phyloP scores from a whole-genome alignment of 2,329 filamentous ascomycete species.

The Aspergillus transmontanensis region DNA sequence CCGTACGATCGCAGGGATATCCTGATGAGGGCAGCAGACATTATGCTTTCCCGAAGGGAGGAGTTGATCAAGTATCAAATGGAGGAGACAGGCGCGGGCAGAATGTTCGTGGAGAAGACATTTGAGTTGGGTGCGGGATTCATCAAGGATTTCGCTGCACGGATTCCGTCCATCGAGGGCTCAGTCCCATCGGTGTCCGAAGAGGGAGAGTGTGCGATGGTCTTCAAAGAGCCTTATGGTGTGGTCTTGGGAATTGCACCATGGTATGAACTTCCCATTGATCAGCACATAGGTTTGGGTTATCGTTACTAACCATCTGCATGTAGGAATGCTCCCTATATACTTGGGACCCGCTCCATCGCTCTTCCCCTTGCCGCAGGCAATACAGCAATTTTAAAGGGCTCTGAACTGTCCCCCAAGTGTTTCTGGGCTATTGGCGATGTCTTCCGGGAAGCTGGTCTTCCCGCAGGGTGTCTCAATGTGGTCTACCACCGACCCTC shows the following conservation, averaged over 20 bases:
- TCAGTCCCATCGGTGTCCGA: conserved; percentile 51
- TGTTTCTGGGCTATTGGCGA: conserved; percentile 64
- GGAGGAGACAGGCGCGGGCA: conserved; percentile 57
- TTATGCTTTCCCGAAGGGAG: conserved; percentile 56
- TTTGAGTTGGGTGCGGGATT: conserved; percentile 37
- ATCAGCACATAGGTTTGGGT: neutral
- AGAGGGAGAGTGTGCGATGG: conserved; percentile 60
- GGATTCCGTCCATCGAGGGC: conserved; percentile 52
- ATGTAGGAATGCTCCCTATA: conserved; percentile 56
- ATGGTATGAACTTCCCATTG: conserved; percentile 59
- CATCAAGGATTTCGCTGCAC: conserved; percentile 56
- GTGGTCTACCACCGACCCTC: conserved; percentile 63
- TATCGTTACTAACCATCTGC: neutral
- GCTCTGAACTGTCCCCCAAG: conserved; percentile 67
- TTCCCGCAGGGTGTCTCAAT: conserved; percentile 75
- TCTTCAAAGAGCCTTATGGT: conserved; percentile 76
- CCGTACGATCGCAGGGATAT: conserved; percentile 67
- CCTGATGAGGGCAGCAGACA: conserved; percentile 49
- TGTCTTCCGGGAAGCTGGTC: conserved; percentile 71
- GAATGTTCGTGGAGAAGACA: conserved; percentile 40
- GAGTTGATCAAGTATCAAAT: conserved; percentile 65
- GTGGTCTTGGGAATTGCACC: conserved; percentile 79
- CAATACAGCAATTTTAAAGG: conserved; percentile 77
- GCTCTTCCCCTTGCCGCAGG: conserved; percentile 68
- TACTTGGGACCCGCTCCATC: conserved; percentile 53